Conservation (phyloP, 257 asterid genomes). For the Asclepias syriaca region DNA sequence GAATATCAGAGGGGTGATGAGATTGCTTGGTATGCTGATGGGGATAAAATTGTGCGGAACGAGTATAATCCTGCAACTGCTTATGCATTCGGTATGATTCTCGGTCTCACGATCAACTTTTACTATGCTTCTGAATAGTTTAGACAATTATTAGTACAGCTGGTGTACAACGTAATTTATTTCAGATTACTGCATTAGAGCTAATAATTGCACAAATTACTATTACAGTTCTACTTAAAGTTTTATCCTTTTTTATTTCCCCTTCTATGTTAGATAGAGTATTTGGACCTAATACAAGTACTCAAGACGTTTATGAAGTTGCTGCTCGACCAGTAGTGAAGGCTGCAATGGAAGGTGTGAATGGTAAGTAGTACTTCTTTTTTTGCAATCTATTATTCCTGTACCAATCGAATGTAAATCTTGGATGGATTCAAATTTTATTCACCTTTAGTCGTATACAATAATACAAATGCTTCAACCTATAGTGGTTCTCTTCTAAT, state of each 20-base stretch:
- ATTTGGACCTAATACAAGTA: constrained; percentile 71
- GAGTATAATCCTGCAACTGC: constrained; percentile 86
- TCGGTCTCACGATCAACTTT: constrained; percentile 2
- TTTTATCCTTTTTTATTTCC: neutral
- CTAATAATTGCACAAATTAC: neutral
- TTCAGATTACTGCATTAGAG: neutral
- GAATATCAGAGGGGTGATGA: constrained; percentile 93
- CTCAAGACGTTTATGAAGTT: constrained; percentile 88
- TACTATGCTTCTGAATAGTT: neutral
- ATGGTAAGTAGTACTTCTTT: constrained; percentile 50
- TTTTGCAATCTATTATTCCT: constrained; percentile 7
- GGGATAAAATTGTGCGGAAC: constrained; percentile 74
- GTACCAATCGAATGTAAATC: neutral
- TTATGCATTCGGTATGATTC: constrained; percentile 74
- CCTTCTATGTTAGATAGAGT: constrained; percentile 59
- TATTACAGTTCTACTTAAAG: neutral
- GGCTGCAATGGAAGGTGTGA: constrained; percentile 98
- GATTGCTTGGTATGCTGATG: constrained; percentile 86
- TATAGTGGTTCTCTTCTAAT: neutral
- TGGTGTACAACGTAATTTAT: neutral
- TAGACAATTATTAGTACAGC: neutral
- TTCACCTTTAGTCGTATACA: neutral
- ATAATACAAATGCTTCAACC: neutral
- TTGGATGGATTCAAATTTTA: neutral
- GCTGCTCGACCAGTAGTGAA: constrained; percentile 94